Conservation (phyloP, 2,329 filamentous ascomycete genomes). For the Plectosphaerella sp. region DNA sequence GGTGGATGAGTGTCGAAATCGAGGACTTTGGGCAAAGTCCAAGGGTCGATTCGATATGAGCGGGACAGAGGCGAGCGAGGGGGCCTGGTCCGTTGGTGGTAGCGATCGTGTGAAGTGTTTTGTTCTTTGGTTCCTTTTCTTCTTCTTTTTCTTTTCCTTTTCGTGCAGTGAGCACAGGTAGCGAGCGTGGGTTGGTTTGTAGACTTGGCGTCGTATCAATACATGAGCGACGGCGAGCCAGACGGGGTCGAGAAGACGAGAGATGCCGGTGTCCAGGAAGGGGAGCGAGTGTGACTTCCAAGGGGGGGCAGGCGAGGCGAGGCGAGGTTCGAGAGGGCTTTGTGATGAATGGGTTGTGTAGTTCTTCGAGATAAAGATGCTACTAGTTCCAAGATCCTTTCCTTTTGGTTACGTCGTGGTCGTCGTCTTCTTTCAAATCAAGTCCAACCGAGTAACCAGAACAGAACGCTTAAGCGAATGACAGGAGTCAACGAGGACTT, state of each 20-base stretch:
- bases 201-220: background rate
- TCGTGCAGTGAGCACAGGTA: constrained; percentile 13
- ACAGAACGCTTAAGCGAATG: constrained; percentile 61
- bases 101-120: constrained; percentile 33
- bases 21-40: background rate
- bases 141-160: constrained; percentile 12
- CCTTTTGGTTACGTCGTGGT: constrained; percentile 12
- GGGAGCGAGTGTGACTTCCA: background rate
- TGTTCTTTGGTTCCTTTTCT: constrained; percentile 9
- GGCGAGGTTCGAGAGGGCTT: no score
- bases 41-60: background rate
- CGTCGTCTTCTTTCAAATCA: no score
- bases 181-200: constrained; percentile 23
- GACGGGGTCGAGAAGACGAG: no score
- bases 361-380: background rate
- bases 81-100: constrained; percentile 15
- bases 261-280: background rate
- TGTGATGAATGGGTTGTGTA: background rate
- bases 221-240: background rate
- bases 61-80: background rate
- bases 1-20: background rate
- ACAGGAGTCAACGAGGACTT: constrained; percentile 73
- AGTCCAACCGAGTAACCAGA: constrained; percentile 33
- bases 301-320: no score
- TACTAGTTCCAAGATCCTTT: background rate